Percentiles rank a stretch among this genome's conserved stretches.
phyloP scores from a whole-genome alignment of 2,329 filamentous ascomycete species.

The Pseudogymnoascus sp. region DNA sequence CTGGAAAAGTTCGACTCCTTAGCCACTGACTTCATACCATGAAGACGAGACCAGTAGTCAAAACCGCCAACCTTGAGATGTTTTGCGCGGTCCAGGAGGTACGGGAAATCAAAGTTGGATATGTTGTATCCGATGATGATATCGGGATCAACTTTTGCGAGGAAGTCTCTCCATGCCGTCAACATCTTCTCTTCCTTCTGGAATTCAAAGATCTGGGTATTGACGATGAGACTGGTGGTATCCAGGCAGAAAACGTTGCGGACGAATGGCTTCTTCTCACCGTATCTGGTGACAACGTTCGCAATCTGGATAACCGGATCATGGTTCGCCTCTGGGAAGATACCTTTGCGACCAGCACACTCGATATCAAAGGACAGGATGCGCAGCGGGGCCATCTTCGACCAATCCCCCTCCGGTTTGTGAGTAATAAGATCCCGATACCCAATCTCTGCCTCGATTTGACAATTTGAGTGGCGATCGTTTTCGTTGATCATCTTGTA shows the following conservation, averaged over 20 bases:
- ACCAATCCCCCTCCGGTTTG: slow-evolving; percentile 86
- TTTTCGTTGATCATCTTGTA: slow-evolving; percentile 62
- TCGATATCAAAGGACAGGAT: slow-evolving; percentile 98
- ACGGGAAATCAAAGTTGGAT: slow-evolving; percentile 96
- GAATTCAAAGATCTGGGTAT: slow-evolving; percentile 84
- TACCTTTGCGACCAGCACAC: slow-evolving; percentile 92
- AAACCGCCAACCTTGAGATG: slow-evolving; percentile 75
- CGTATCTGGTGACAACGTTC: slow-evolving; percentile 88
- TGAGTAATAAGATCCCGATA: slow-evolving; percentile 81
- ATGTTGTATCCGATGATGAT: slow-evolving; percentile 99
- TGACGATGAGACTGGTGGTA: slow-evolving; percentile 85
- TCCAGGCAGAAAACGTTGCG: slow-evolving; percentile 95
- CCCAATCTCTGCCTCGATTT: slow-evolving; percentile 84
- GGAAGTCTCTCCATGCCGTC: slow-evolving; percentile 82
- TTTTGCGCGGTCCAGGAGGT: slow-evolving; percentile 79
- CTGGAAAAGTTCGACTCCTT: slow-evolving; percentile 85
- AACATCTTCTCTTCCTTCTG: slow-evolving; percentile 80
- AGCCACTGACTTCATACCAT: slow-evolving; percentile 58
- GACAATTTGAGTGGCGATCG: slow-evolving; percentile 80
- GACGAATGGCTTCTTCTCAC: slow-evolving; percentile 91
- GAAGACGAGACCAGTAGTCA: slow-evolving; percentile 79
- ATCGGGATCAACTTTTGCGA: slow-evolving; percentile 86
- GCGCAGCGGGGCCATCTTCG: slow-evolving; percentile 91
- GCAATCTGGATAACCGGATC: slow-evolving; percentile 98
- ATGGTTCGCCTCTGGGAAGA: slow-evolving; percentile 86